Conservation (phyloP, 2,329 filamentous ascomycete genomes). For the Ophiostoma perfectum region DNA sequence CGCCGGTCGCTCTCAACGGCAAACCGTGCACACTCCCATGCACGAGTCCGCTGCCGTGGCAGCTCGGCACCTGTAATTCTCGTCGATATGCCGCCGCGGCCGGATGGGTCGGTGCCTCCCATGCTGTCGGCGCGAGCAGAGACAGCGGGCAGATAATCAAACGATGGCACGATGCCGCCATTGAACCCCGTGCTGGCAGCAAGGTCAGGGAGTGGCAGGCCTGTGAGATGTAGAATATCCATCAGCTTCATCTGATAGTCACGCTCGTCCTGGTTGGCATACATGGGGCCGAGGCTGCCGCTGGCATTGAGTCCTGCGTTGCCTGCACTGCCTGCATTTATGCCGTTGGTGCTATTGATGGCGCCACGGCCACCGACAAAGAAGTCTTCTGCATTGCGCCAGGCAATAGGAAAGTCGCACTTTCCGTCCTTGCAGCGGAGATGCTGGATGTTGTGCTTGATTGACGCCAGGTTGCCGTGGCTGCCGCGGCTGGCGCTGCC, state of each 20-base stretch:
- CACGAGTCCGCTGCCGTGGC: background rate
- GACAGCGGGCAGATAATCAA: background rate
- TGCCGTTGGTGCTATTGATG: background rate
- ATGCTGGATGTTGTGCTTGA: background rate
- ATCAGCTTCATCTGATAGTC: conserved; percentile 18
- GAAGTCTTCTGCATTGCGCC: conserved; percentile 1
- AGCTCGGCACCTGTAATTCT: background rate
- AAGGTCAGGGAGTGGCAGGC: conserved; percentile 15
- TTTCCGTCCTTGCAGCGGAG: background rate
- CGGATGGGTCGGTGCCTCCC: background rate
- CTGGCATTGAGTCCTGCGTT: background rate
- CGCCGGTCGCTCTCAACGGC: conserved; percentile 14
- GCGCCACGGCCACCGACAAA: background rate
- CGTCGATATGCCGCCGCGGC: background rate
- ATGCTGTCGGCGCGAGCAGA: background rate
- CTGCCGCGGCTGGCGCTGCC: background rate
- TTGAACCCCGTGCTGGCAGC: background rate
- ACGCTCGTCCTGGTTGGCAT: conserved; percentile 20
- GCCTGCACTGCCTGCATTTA: background rate
- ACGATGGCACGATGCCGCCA: background rate
- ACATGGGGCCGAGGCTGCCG: background rate
- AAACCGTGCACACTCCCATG: conserved; percentile 17
- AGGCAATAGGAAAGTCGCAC: background rate
- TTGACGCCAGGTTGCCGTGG: background rate
- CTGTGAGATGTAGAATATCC: background rate